Base-by-base conservation (phyloP, 2,329 filamentous ascomycete species). In the Colletotrichum kahawae region DNA sequence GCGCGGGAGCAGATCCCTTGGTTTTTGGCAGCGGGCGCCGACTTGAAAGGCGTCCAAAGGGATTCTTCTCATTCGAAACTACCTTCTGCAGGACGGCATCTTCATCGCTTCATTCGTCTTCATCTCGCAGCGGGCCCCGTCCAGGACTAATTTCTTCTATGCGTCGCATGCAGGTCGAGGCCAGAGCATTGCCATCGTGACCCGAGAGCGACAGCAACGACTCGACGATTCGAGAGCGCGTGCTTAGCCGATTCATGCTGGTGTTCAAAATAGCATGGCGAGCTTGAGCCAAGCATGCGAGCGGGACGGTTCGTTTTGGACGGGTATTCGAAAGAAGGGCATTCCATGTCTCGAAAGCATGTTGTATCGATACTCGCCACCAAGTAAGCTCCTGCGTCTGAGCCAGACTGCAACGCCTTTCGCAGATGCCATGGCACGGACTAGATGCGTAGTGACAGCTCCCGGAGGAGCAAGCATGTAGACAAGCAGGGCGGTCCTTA, bases 291-390 rank as follows among this genome's bases (percentile, higher is more conserved):
- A 38, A 66, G 24, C 14, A 65, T 62, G 60, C 18, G n/a, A 33
- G 60, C 60, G 31, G 51, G 31, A 54, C 29, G 27, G 51, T 51
- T 62, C 60, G 66, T 64, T 74, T 70, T 18, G 66, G 48, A 24
- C 57, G 18, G 51, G 33, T n/a, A 56, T 33, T 62, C 31, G 29
- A 60, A 33, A 21, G 59, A 38, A 65, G 51, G 60, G 60, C 24
- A 60, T 34, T 24, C 59, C 71, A 56, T 31, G 54, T 31, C 31
- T 59, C 33, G 57, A 34, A 14, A 36, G 9, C 43, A 21, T 54
- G n/a, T 67, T 36, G 62, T 59, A n/a, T 21, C 70, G 34, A 74
- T 74, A 70, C 21, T 76, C 65, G 74, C 70, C 65, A 76, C 65
- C 34, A n/a, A 29, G 31, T 43, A 74, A 51, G 43, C 36, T 6